Conservation (phyloP, 441 rosid genomes). For the Lagerstroemia fauriei region DNA sequence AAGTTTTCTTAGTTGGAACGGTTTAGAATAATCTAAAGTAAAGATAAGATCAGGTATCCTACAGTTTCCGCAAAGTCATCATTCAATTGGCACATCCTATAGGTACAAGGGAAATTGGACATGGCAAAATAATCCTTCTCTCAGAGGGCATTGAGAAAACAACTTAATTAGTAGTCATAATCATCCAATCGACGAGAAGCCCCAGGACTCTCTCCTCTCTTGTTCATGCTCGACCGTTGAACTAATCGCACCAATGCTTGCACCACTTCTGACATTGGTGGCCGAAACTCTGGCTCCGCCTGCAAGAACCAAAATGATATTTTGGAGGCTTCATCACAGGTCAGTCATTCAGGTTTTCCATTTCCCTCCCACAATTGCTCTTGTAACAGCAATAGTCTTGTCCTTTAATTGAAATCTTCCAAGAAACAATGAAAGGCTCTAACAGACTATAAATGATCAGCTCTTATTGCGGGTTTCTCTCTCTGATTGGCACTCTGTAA, state of each 20-base stretch:
- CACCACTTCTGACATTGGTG: constrained; percentile 86
- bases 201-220: constrained; percentile 36
- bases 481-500: too few relatives aligned
- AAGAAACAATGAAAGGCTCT: not conserved
- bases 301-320: constrained; percentile 19
- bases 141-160: not conserved
- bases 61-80: not conserved
- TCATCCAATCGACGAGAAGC: constrained; percentile 43
- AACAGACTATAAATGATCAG: not conserved
- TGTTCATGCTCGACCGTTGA: constrained; percentile 52
- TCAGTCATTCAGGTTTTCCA: not conserved
- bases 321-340: not conserved
- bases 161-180: constrained; percentile 17
- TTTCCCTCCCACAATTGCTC: not conserved
- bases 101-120: not conserved
- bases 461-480: too few relatives aligned
- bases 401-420: not conserved
- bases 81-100: not conserved
- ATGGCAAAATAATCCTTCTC: not conserved
- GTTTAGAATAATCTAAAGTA: not conserved
- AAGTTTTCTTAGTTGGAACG: not conserved
- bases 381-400: not conserved
- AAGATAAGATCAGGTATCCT: not conserved
- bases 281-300: constrained; percentile 78
- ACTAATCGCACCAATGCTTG: constrained; percentile 71